These are phyloP conservation scores for Tricholoma sp. DNA, from an alignment of 768 basidiomycete genomes.

Conservation along the genomic window DNA sequence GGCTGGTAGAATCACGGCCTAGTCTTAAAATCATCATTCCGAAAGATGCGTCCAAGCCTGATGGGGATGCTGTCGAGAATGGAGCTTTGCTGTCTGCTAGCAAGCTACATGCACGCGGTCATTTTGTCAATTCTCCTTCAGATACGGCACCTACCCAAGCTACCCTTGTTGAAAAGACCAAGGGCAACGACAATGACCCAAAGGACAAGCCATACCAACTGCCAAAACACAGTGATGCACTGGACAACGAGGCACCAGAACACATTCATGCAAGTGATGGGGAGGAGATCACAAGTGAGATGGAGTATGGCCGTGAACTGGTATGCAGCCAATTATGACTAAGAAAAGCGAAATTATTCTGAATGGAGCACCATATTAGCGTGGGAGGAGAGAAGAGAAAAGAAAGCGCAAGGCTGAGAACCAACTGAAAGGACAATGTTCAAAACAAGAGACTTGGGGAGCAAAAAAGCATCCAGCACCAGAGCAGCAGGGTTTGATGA, in stretches of 20 bases:
- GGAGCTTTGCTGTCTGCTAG: too few relatives aligned
- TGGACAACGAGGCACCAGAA: too few relatives aligned
- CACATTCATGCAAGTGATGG: constrained; percentile 4
- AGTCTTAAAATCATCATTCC: too few relatives aligned
- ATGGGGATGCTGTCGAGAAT: too few relatives aligned
- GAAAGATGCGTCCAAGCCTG: too few relatives aligned
- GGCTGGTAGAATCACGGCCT: too few relatives aligned
- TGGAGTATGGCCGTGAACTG: constrained; percentile 1
- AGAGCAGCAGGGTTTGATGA: too few relatives aligned
- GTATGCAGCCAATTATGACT: not conserved
- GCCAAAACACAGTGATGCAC: too few relatives aligned
- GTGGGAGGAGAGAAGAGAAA: not conserved
- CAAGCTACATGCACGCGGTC: not conserved
- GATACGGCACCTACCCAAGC: not conserved
- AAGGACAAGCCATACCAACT: too few relatives aligned
- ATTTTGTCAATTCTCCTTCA: too few relatives aligned
- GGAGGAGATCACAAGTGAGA: constrained; percentile 2
- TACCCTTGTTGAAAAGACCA: not conserved
- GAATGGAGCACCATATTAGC: not conserved
- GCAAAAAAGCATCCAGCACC: not conserved
- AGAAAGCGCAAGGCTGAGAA: not conserved
- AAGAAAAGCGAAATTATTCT: not conserved
- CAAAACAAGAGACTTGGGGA: not conserved
- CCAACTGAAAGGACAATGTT: not conserved
- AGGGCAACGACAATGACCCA: too few relatives aligned